Evolutionary conservation across 2,329 filamentous ascomycete species (phyloP).

Genomic region (Fusarium lateritium): DNA sequence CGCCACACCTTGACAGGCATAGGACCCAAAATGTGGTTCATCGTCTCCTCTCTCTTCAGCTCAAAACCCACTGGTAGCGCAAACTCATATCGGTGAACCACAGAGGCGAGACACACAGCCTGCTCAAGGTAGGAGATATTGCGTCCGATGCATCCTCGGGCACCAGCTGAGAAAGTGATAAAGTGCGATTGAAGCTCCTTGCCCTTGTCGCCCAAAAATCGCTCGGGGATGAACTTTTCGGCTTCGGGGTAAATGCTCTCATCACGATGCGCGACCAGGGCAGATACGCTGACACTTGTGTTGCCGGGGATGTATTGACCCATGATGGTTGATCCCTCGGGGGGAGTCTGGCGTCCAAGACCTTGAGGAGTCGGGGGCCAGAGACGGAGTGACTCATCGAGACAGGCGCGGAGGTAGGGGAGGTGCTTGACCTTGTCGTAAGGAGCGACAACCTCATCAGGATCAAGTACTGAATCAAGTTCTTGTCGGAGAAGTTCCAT

Average conservation of each 20-base stretch:
- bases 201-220: slow-evolving; percentile 58
- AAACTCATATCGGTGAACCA: slow-evolving; percentile 57
- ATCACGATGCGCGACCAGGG: slow-evolving; percentile 57
- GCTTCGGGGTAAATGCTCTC: slow-evolving; percentile 57
- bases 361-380: slow-evolving; percentile 48
- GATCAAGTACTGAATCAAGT: slow-evolving; percentile 60
- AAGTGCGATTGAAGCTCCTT: slow-evolving; percentile 56
- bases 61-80: background rate
- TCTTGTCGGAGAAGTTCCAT: slow-evolving; percentile 60
- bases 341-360: slow-evolving; percentile 47
- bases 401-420: slow-evolving; percentile 66
- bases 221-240: slow-evolving; percentile 57
- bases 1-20: slow-evolving; percentile 3
- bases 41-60: slow-evolving; percentile 4
- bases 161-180: slow-evolving; percentile 59
- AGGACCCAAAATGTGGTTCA: background rate
- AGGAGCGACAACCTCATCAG: slow-evolving; percentile 59
- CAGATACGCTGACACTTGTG: slow-evolving; percentile 57
- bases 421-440: slow-evolving; percentile 66
- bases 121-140: slow-evolving; percentile 62
- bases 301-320: slow-evolving; percentile 54
- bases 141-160: slow-evolving; percentile 58
- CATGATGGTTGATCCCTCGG: slow-evolving; percentile 49
- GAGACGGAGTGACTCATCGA: slow-evolving; percentile 63
- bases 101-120: slow-evolving; percentile 58